These are phyloP conservation scores for Tubosaeta brunneosetosa DNA, from an alignment of 768 basidiomycete genomes.

Conservation along the genomic window DNA sequence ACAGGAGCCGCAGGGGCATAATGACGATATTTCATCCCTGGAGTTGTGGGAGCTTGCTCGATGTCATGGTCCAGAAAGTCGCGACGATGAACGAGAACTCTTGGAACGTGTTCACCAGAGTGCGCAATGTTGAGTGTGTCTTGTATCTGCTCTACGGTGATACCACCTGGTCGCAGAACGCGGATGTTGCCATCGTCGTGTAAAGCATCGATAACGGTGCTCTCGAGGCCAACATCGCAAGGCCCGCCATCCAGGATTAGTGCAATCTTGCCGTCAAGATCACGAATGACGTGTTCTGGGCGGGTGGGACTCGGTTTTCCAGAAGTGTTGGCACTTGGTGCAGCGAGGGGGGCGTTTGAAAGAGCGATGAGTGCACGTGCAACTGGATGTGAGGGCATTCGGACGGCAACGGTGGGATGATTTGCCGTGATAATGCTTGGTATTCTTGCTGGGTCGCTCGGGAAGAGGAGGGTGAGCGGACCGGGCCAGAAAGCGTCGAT, in stretches of 20 bases:
- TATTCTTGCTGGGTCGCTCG: constrained; percentile 54
- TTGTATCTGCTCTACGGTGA: constrained; percentile 86
- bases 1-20: constrained; percentile 92
- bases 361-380: constrained; percentile 84
- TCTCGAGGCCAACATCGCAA: constrained; percentile 89
- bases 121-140: constrained; percentile 45
- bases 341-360: constrained; percentile 74
- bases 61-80: constrained; percentile 69
- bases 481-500: constrained; percentile 94
- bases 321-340: constrained; percentile 92
- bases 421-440: constrained; percentile 76
- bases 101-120: constrained; percentile 38
- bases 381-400: constrained; percentile 93
- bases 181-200: constrained; percentile 70
- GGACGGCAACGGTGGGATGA: constrained; percentile 78
- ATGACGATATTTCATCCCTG: constrained; percentile 98
- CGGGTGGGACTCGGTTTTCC: constrained; percentile 93
- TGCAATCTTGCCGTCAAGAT: constrained; percentile 68
- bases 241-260: constrained; percentile 90
- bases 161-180: constrained; percentile 85
- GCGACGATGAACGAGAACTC: constrained; percentile 72
- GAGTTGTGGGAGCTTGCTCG: constrained; percentile 84
- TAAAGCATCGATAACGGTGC: constrained; percentile 91
- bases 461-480: constrained; percentile 88
- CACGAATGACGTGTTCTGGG: constrained; percentile 77